phyloP scores from a whole-genome alignment of 2,329 filamentous ascomycete species.

The Colletotrichum liaoningense region DNA sequence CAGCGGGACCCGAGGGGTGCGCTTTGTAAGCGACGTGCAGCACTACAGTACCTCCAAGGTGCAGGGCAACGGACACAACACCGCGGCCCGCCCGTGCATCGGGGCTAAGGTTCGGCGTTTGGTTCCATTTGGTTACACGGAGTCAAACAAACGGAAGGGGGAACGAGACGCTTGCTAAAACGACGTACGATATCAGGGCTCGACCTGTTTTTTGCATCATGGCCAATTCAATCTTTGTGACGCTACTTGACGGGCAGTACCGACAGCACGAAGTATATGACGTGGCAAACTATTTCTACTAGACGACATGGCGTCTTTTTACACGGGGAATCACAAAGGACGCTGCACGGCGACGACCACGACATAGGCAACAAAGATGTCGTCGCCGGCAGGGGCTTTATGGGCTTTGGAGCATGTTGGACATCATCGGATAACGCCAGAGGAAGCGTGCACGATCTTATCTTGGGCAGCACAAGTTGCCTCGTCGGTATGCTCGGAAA shows the following conservation, averaged over 20 bases:
- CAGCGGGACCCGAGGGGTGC: constrained; percentile 5
- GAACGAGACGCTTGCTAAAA: constrained; percentile 22
- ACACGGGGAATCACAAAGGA: constrained; percentile 12
- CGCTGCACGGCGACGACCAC: not conserved
- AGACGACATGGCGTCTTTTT: constrained; percentile 27
- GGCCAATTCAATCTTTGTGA: constrained; percentile 13
- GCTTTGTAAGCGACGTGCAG: constrained; percentile 30
- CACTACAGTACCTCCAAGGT: not conserved
- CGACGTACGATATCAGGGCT: constrained; percentile 11
- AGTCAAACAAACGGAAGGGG: constrained; percentile 19
- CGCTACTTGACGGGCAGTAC: constrained; percentile 10
- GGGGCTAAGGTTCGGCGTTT: constrained; percentile 31
- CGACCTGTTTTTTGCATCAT: constrained; percentile 4
- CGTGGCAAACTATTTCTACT: constrained; percentile 14
- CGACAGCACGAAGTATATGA: constrained; percentile 12
- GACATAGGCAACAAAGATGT: constrained; percentile 1
- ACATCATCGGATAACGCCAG: not conserved
- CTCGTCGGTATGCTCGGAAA: not conserved
- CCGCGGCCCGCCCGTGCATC: no score
- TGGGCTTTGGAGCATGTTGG: constrained; percentile 14
- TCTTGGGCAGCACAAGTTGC: not conserved
- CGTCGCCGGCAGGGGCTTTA: not conserved
- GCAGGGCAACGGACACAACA: not conserved
- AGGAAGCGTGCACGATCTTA: not conserved
- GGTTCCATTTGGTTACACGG: constrained; percentile 26